Conservation (phyloP, 2,329 filamentous ascomycete genomes). For the Onygenales sp. region DNA sequence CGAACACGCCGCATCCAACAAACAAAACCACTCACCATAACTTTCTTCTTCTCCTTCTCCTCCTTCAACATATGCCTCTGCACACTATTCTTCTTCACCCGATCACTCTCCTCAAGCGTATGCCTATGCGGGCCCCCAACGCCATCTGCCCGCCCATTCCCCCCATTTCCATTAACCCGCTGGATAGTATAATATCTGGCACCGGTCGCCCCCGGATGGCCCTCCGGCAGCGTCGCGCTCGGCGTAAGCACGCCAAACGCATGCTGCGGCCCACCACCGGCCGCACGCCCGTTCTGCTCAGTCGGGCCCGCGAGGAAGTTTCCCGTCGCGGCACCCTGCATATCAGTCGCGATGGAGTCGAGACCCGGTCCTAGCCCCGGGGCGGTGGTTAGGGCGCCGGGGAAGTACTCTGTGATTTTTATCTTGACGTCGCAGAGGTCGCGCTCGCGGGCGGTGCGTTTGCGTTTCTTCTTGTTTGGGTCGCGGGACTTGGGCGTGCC, state of each 20-base stretch:
- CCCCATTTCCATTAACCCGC: conserved; percentile 66
- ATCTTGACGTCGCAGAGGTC: conserved; percentile 83
- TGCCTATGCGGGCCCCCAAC: conserved; percentile 67
- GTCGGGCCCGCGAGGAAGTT: background rate
- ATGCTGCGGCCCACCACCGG: conserved; percentile 15
- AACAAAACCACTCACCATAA: conserved; percentile 36
- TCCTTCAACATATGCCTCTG: conserved; percentile 55
- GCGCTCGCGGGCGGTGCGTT: conserved; percentile 62
- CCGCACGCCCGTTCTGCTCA: conserved; percentile 15
- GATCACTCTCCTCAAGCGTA: conserved; percentile 61
- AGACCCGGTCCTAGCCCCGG: conserved; percentile 22
- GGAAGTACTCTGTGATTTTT: conserved; percentile 72
- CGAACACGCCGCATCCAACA: background rate
- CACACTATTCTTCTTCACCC: conserved; percentile 73
- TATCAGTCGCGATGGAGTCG: conserved; percentile 10
- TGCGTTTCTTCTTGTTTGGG: conserved; percentile 73
- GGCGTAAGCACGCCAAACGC: conserved; percentile 37
- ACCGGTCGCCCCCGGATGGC: conserved; percentile 40
- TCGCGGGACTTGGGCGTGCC: conserved; percentile 73
- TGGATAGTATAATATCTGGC: conserved; percentile 65
- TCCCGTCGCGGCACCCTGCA: background rate
- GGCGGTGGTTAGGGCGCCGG: conserved; percentile 33
- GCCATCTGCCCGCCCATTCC: conserved; percentile 61
- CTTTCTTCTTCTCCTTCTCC: conserved; percentile 57
- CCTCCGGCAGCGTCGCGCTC: conserved; percentile 28